A percentile compares a stretch with the other conserved stretches of the same genome.
Conservation (phyloP, 2,329 filamentous ascomycete species). For the Fusarium sp. region DNA sequence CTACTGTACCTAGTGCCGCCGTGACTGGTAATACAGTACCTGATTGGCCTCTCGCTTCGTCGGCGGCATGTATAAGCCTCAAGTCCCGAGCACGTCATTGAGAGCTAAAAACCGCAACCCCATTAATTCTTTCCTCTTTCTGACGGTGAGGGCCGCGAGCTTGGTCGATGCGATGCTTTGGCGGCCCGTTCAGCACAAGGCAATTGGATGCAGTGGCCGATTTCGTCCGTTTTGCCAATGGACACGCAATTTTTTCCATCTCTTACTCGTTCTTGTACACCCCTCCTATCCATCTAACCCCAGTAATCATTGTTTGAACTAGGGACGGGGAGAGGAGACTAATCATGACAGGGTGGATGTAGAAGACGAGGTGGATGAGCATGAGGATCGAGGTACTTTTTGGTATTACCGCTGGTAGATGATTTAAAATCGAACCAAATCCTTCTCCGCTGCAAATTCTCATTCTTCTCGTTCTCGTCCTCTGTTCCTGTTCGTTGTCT, state of each 20-base stretch:
- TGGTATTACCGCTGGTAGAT: conserved; percentile 11
- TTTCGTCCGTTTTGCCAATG: conserved; percentile 39
- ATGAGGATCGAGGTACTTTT: conserved; percentile 21
- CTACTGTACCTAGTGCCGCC: conserved; percentile 26
- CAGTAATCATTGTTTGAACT: conserved; percentile 29
- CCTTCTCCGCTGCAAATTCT: conserved; percentile 19
- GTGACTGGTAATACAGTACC: conserved; percentile 7
- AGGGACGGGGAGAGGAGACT: conserved; percentile 29
- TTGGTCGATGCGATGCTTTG: conserved; percentile 19
- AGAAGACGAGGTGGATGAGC: conserved; percentile 34
- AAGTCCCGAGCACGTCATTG: conserved; percentile 51
- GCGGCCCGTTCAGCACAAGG: conserved; percentile 10
- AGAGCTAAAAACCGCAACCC: conserved; percentile 45
- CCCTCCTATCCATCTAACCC: conserved; percentile 30
- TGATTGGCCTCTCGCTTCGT: conserved; percentile 45
- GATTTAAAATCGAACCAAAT: conserved; percentile 38
- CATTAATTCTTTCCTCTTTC: conserved; percentile 42
- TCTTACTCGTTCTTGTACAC: conserved; percentile 31
- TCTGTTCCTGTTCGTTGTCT: conserved; percentile 23
- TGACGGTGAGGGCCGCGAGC: conserved; percentile 33
- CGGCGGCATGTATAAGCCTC: conserved; percentile 48
- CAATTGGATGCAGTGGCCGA: conserved; percentile 36
- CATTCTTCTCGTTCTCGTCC: conserved; percentile 18
- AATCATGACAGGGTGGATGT: conserved; percentile 40
- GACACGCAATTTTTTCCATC: conserved; percentile 43